These are phyloP conservation scores for Avena sativa DNA, from an alignment of 176 grass and related monocot genomes.

Conservation along the genomic window DNA sequence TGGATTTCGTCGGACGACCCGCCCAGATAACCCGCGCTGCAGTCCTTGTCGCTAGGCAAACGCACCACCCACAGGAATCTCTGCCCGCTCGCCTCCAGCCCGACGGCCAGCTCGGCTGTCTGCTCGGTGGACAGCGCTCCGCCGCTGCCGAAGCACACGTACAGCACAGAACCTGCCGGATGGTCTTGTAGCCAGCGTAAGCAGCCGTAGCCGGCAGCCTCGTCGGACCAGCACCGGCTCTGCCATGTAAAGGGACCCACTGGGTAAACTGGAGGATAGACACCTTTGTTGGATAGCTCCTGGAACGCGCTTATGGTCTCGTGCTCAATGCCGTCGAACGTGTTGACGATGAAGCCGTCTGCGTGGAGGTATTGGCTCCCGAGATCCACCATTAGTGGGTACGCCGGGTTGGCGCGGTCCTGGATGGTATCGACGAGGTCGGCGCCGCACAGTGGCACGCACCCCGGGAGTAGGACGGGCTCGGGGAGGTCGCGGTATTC, in stretches of 20 bases:
- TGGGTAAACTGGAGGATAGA: constrained; percentile 45
- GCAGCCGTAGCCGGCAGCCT: constrained; percentile 9
- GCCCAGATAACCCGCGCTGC: background rate
- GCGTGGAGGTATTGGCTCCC: constrained; percentile 1
- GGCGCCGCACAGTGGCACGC: constrained; percentile 55
- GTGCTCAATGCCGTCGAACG: constrained; percentile 54
- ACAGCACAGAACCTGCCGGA: constrained; percentile 51
- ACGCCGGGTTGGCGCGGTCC: constrained; percentile 37
- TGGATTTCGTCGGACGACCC: background rate
- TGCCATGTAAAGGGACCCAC: constrained; percentile 51
- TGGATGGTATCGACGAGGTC: constrained; percentile 39
- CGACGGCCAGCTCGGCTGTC: constrained; percentile 45
- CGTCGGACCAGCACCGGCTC: background rate
- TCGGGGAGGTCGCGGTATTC: constrained; percentile 57
- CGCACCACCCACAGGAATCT: constrained; percentile 69
- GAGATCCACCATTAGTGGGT: constrained; percentile 28
- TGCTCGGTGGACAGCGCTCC: constrained; percentile 57
- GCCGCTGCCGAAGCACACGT: constrained; percentile 69
- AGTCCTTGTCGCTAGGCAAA: constrained; percentile 47
- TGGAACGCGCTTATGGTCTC: constrained; percentile 35
- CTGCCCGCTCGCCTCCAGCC: constrained; percentile 65
- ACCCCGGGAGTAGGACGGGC: constrained; percentile 55
- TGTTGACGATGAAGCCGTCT: constrained; percentile 58
- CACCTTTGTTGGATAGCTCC: constrained; percentile 23
- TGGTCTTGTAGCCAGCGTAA: constrained; percentile 71